These are phyloP conservation scores for Dalbergia cultrata DNA, from an alignment of 306 rosid species.

Conservation along the genomic window DNA sequence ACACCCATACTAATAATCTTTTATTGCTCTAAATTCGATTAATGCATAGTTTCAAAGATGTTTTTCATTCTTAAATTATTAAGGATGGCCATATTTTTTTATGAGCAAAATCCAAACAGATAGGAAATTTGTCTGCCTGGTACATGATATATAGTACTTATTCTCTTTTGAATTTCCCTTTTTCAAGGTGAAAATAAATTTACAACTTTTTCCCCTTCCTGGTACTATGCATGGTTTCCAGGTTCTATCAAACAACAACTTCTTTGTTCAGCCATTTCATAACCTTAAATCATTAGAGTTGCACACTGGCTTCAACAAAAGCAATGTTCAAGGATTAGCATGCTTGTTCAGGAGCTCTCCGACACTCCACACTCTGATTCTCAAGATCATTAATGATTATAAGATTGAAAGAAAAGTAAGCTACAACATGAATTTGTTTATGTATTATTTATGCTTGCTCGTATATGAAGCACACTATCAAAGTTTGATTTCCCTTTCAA, in stretches of 20 bases:
- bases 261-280: slow-evolving; percentile 65
- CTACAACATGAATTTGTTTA: background rate
- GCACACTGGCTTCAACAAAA: slow-evolving; percentile 70
- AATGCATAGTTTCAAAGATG: background rate
- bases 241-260: slow-evolving; percentile 70
- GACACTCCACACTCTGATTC: slow-evolving; percentile 59
- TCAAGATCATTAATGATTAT: slow-evolving; percentile 60
- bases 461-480: background rate
- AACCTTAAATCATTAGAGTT: slow-evolving; percentile 70
- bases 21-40: background rate
- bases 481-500: slow-evolving; percentile 19
- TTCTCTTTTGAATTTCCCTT: background rate
- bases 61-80: too few species aligned
- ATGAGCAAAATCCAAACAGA: too few species aligned
- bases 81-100: too few species aligned
- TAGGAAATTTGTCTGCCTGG: background rate
- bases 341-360: slow-evolving; percentile 74
- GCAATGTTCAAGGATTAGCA: slow-evolving; percentile 66
- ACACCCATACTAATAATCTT: too few species aligned
- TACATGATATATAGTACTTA: background rate
- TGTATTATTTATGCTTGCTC: too few species aligned
- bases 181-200: slow-evolving; percentile 12
- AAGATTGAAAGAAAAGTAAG: slow-evolving; percentile 73
- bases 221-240: slow-evolving; percentile 42
- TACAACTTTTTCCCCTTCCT: background rate